Evolutionary conservation across 208 protist species (phyloP), one percentile per base, ranked within the genome.

Genomic region (Leishmania tarentolae): DNA sequence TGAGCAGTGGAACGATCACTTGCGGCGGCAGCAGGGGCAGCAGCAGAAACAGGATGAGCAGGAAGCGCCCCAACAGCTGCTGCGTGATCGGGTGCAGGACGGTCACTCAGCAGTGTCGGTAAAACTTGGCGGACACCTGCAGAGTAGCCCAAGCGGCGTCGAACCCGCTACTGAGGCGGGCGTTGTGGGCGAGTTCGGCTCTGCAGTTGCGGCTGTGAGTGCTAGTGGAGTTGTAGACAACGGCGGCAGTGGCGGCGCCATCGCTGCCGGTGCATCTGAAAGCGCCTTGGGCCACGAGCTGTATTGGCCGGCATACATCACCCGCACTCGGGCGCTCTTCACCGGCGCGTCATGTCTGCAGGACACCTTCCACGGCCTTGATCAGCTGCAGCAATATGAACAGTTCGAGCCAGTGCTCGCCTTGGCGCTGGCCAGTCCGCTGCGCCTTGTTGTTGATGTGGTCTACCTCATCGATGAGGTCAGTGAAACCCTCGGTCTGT

Each of bases 251-350:
- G 47, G 44, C 72, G 35, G 35, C 17, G 52, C 15, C 13, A n/a
- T 31, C 73, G 1, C 79, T 35, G 40, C 73, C 35, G 57, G 21
- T 40, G 24, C 73, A 57, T 42, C 76, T 4, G 76, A 75, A 15
- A 75, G 66, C n/a, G 61, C 69, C 11, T 44, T 46, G 8, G 83
- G 84, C 8, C 59, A 83, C 46, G 75, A 76, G 50, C 81, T 93
- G 21, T 96, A 96, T 66, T 96, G 92, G 92, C 92, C 92, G 15
- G 92, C 92, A 24, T 85, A 86, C 84, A 84, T 96, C 65, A 92
- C 77, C 5, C 78, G 84, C 37, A 82, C 37, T 3, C 82, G 77
- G 4, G 82, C 82, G 7, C 31, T 81, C 63, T 85, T 85, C 53
- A 85, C 76, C n/a, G 82, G 82, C 50, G 76, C 82, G 11, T 28